Evolutionary conservation across 768 basidiomycete species (phyloP).

Genomic region (Mycena vitilis): DNA sequence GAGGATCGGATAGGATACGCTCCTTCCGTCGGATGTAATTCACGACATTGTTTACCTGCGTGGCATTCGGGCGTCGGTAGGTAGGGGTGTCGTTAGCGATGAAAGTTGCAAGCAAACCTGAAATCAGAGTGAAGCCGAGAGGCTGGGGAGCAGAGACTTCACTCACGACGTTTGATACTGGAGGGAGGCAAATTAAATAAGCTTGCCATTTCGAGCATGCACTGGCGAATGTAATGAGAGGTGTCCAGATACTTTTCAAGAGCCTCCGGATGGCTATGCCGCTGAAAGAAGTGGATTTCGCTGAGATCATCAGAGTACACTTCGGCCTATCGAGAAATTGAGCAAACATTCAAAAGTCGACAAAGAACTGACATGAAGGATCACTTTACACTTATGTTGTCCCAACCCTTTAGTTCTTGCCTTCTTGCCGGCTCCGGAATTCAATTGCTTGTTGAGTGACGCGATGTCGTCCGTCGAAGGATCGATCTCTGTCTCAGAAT

Average conservation of each 20-base stretch:
- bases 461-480: not conserved
- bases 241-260: slow-evolving; percentile 7
- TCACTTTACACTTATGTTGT: not conserved
- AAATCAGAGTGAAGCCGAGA: too few species aligned
- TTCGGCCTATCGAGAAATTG: slow-evolving; percentile 9
- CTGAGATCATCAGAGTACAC: slow-evolving; percentile 22
- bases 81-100: slow-evolving; percentile 6
- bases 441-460: not conserved
- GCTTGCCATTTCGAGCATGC: slow-evolving; percentile 23
- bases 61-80: slow-evolving; percentile 4
- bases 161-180: slow-evolving; percentile 28
- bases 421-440: not conserved
- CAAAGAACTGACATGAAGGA: slow-evolving; percentile 5
- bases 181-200: slow-evolving; percentile 5
- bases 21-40: slow-evolving; percentile 16
- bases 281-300: slow-evolving; percentile 13
- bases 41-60: slow-evolving; percentile 24
- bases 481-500: not conserved
- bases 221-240: slow-evolving; percentile 22
- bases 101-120: not conserved
- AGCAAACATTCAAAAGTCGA: not conserved
- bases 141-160: too few species aligned
- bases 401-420: not conserved
- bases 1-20: slow-evolving; percentile 17
- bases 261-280: slow-evolving; percentile 12